Evolutionary conservation across 1,284 basidiomycete genomes (phyloP).

Genomic region (Farysia itapuensis): DNA sequence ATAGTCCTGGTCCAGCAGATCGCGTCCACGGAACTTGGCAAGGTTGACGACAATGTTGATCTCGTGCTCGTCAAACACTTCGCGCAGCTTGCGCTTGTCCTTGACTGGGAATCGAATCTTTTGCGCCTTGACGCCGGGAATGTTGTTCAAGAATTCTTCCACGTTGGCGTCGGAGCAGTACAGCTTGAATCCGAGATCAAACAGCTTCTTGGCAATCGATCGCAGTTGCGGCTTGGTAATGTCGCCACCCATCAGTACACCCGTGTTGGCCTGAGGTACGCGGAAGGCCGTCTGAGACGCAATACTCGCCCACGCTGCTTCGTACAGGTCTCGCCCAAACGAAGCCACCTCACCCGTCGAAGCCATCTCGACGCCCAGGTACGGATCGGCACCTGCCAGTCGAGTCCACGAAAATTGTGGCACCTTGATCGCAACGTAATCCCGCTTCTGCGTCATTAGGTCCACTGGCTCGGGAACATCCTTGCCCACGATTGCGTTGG

Average conservation of each 20-base stretch:
- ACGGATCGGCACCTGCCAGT: constrained; percentile 87
- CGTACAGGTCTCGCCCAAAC: constrained; percentile 89
- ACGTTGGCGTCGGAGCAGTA: constrained; percentile 81
- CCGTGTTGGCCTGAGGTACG: constrained; percentile 73
- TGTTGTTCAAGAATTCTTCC: constrained; percentile 77
- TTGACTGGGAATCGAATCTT: constrained; percentile 94
- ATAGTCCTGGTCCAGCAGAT: constrained; percentile 89
- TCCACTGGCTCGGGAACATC: constrained; percentile 92
- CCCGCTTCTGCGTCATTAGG: constrained; percentile 83
- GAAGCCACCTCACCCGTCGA: constrained; percentile 98
- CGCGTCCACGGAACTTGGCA: constrained; percentile 75
- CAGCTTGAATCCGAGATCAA: constrained; percentile 79
- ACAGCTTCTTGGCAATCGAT: constrained; percentile 69
- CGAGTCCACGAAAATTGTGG: constrained; percentile 99
- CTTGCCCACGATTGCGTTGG: constrained; percentile 83
- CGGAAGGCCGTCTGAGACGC: constrained; percentile 89
- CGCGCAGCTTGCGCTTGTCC: constrained; percentile 92
- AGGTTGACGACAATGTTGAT: constrained; percentile 96
- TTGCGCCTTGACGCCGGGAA: constrained; percentile 66
- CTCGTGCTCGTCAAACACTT: constrained; percentile 81
- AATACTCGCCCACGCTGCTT: constrained; percentile 93
- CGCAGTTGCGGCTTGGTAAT: constrained; percentile 78
- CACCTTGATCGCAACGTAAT: constrained; percentile 96
- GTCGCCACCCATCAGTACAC: constrained; percentile 86
- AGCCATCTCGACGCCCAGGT: constrained; percentile 97